Conservation (phyloP, 148 eudicot genomes). For the Camellia granthamiana region DNA sequence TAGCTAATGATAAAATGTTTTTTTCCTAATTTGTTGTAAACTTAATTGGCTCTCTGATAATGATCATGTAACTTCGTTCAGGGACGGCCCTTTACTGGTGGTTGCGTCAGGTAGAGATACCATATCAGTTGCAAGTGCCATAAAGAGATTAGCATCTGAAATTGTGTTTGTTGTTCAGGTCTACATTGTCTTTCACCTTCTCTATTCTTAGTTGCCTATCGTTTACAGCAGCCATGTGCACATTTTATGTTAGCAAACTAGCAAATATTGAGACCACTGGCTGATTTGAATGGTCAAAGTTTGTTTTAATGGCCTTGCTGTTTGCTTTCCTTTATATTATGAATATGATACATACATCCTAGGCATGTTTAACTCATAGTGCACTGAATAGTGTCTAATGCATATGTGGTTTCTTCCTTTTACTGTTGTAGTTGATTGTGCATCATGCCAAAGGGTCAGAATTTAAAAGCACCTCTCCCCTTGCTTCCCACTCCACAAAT, state of each 20-base stretch:
- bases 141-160: conserved; percentile 80
- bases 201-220: not conserved
- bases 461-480: too few species aligned
- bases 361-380: not conserved
- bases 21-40: not conserved
- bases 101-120: conserved; percentile 99
- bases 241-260: not conserved
- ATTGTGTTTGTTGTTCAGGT: conserved; percentile 97
- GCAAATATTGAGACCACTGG: not conserved
- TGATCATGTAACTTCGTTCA: conserved; percentile 20
- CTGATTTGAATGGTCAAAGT: not conserved
- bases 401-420: not conserved
- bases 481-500: too few species aligned
- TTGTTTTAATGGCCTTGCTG: not conserved
- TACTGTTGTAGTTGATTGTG: not conserved
- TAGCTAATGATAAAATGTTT: not conserved
- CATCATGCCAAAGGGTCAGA: not conserved
- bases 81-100: conserved; percentile 94
- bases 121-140: conserved; percentile 77
- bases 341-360: not conserved
- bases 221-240: not conserved
- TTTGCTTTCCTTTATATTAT: not conserved
- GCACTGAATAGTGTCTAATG: not conserved
- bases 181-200: not conserved
- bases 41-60: not conserved